A percentile compares a stretch with the other conserved stretches of the same genome.
These are phyloP conservation scores for Hypoxylon sp. DNA, from an alignment of 2,329 filamentous ascomycete genomes.

Conservation along the genomic window DNA sequence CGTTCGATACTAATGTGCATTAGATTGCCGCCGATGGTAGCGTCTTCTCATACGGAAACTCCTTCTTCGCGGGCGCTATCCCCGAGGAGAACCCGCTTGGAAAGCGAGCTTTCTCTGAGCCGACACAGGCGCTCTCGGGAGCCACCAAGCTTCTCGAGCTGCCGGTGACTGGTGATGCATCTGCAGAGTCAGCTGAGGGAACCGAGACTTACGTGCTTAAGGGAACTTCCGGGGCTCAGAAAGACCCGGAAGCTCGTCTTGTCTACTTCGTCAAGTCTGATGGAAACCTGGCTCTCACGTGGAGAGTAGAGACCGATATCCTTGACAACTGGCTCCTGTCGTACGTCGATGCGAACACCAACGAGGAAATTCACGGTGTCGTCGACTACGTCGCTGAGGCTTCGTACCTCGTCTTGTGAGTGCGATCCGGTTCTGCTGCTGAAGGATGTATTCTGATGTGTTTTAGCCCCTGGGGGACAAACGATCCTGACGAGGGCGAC, in stretches of 20 bases:
- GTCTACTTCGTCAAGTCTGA: constrained; percentile 62
- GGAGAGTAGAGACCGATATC: constrained; percentile 67
- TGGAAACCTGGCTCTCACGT: constrained; percentile 58
- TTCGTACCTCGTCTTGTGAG: constrained; percentile 62
- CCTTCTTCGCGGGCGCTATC: constrained; percentile 54
- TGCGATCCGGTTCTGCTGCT: constrained; percentile 1
- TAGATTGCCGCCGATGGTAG: constrained; percentile 61
- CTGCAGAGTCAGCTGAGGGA: constrained; percentile 49
- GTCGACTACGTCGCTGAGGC: constrained; percentile 66
- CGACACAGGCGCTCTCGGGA: constrained; percentile 53
- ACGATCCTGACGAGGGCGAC: constrained; percentile 60
- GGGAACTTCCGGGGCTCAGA: constrained; percentile 57
- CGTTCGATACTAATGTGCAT: constrained; percentile 17
- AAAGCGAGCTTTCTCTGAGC: constrained; percentile 54
- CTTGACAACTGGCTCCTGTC: constrained; percentile 66
- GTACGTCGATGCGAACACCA: constrained; percentile 62
- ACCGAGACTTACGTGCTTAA: constrained; percentile 55
- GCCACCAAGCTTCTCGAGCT: constrained; percentile 52
- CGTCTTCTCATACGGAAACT: constrained; percentile 66
- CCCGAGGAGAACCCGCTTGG: constrained; percentile 51
- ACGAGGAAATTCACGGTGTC: constrained; percentile 59
- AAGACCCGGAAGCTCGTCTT: constrained; percentile 63
- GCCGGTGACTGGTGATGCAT: constrained; percentile 52
- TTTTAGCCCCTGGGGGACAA: constrained; percentile 59
- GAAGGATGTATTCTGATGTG: constrained; percentile 19